These are phyloP conservation scores for Discostella stelligeroides DNA, from an alignment of 108 stramenopile species.

Conservation along the genomic window DNA sequence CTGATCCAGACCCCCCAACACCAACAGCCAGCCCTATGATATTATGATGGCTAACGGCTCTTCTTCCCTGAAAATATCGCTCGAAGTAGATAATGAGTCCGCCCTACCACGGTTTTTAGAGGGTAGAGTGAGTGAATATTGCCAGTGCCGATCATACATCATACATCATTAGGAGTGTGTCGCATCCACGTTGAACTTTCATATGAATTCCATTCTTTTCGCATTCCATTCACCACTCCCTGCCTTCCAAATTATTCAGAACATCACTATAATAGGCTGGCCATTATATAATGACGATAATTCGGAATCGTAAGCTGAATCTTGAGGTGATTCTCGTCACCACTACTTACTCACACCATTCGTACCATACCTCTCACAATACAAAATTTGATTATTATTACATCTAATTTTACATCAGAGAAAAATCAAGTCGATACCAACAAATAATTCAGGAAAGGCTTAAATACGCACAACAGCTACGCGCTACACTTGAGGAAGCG, in stretches of 20 bases:
- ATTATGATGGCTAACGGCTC: background rate
- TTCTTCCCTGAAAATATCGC: background rate
- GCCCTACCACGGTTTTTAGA: constrained; percentile 16
- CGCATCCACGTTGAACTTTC: too few relatives aligned
- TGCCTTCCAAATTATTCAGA: constrained; percentile 15
- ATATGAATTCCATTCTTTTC: background rate
- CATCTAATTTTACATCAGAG: too few relatives aligned
- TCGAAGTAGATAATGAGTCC: constrained; percentile 31
- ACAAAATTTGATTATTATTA: too few relatives aligned
- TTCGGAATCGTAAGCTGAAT: constrained; percentile 32
- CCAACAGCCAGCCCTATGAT: too few relatives aligned
- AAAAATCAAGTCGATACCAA: constrained; percentile 12
- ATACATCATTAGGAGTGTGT: background rate
- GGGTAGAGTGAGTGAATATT: constrained; percentile 21
- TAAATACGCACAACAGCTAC: constrained; percentile 24
- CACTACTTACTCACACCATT: too few relatives aligned
- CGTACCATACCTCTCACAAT: too few relatives aligned
- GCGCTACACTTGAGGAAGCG: constrained; percentile 33
- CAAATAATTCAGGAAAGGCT: constrained; percentile 22
- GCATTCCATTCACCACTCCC: background rate
- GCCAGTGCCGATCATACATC: too few relatives aligned
- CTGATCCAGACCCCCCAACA: too few relatives aligned
- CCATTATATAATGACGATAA: constrained; percentile 25
- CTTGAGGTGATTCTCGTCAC: background rate
- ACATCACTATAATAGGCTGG: constrained; percentile 29